Evolutionary conservation across 2,329 filamentous ascomycete genomes (phyloP).

Genomic region (Neonectria punicea): DNA sequence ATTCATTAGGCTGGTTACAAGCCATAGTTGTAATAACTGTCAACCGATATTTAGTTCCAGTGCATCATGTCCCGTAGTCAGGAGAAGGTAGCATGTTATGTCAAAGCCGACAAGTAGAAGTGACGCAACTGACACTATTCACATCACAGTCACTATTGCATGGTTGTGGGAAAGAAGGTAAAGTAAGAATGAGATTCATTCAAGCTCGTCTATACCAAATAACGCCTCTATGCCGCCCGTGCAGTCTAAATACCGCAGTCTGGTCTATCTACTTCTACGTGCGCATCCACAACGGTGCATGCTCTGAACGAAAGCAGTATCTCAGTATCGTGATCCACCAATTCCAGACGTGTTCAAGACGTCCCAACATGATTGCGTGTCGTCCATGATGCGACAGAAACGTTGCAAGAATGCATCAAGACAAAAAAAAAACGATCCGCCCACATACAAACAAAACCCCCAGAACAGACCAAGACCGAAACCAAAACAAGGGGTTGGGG

Average conservation of each 20-base stretch:
- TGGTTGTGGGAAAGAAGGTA: neutral
- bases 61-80: too few relatives aligned
- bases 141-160: neutral
- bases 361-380: constrained; percentile 1
- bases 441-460: constrained; percentile 10
- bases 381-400: constrained; percentile 1
- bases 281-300: neutral
- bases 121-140: too few relatives aligned
- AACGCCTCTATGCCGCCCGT: constrained; percentile 33
- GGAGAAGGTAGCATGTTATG: neutral
- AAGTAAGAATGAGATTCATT: constrained; percentile 6
- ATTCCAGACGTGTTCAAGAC: neutral
- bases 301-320: neutral
- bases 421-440: neutral
- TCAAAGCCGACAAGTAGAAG: neutral
- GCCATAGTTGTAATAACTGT: neutral
- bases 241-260: constrained; percentile 4
- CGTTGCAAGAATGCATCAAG: constrained; percentile 7
- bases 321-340: constrained; percentile 1
- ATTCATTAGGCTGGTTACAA: neutral
- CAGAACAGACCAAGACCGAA: constrained; percentile 4
- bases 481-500: constrained; percentile 1
- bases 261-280: constrained; percentile 15
- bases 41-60: neutral
- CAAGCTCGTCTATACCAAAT: constrained; percentile 12